Conservation (phyloP, 192 early-diverging fungal genomes). For the Linnemannia schmuckeri region DNA sequence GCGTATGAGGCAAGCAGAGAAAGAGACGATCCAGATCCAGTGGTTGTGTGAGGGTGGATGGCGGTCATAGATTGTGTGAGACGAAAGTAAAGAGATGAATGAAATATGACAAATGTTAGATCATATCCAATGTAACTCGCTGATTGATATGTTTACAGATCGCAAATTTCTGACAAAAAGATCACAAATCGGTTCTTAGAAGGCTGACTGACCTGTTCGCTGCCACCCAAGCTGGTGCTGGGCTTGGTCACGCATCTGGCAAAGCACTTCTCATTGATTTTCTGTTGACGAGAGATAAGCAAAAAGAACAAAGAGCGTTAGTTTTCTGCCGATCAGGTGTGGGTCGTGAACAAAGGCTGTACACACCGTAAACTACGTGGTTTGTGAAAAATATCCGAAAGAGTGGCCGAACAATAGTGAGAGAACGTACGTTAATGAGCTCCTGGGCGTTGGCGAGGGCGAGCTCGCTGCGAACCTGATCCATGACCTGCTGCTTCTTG, state of each 20-base stretch:
- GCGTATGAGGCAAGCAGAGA: neutral
- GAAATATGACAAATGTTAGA: neutral
- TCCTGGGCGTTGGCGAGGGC: conserved; percentile 86
- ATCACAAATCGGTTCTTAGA: neutral
- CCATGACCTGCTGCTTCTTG: conserved; percentile 79
- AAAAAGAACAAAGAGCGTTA: neutral
- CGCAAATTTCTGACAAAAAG: neutral
- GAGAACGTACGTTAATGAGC: conserved; percentile 72
- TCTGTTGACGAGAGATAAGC: conserved; percentile 51
- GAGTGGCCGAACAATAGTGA: neutral
- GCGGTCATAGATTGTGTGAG: neutral
- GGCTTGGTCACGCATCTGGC: conserved; percentile 82
- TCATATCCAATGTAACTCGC: neutral
- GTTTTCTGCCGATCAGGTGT: neutral
- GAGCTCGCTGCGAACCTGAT: conserved; percentile 78
- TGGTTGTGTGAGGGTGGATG: neutral
- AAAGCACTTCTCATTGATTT: conserved; percentile 91
- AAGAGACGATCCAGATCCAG: neutral
- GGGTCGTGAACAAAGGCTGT: neutral
- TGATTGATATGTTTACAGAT: neutral
- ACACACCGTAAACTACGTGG: neutral
- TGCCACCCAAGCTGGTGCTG: conserved; percentile 70
- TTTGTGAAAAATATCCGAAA: neutral
- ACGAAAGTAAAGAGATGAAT: neutral
- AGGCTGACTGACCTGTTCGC: conserved; percentile 69